A percentile compares a stretch with the other conserved stretches of the same genome.
Conservation (phyloP, 2,329 filamentous ascomycete genomes). For the Blumeriella jaapii region DNA sequence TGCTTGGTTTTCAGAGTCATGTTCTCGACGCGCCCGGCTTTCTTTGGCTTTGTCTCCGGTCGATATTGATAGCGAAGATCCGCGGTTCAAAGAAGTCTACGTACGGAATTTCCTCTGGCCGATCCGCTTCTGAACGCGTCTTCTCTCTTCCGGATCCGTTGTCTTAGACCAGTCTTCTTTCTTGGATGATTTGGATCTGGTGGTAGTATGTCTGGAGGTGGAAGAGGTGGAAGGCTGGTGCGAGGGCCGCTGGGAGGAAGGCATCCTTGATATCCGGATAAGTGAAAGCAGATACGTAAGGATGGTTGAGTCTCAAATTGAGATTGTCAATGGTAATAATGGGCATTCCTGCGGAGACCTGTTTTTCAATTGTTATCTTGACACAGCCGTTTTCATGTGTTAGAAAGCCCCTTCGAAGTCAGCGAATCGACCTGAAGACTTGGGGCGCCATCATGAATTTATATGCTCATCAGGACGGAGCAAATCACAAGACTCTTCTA, state of each 20-base stretch:
- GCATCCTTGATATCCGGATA: slow-evolving; percentile 23
- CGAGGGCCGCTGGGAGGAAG: slow-evolving; percentile 23
- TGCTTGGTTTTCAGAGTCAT: slow-evolving; percentile 51
- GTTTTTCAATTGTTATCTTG: slow-evolving; percentile 9
- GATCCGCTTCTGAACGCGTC: slow-evolving; percentile 65
- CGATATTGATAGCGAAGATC: slow-evolving; percentile 4
- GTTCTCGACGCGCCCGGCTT: slow-evolving; percentile 52
- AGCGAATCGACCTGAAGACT: no score
- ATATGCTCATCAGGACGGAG: no score
- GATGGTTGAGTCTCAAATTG: slow-evolving; percentile 16
- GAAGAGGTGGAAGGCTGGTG: slow-evolving; percentile 18
- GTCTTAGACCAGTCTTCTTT: slow-evolving; percentile 58
- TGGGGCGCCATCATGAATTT: no score
- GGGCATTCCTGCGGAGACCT: slow-evolving; percentile 11
- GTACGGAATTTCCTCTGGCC: slow-evolving; percentile 67
- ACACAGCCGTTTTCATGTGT: slow-evolving; percentile 14
- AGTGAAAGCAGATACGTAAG: not conserved
- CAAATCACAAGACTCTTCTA: no score
- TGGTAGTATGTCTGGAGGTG: slow-evolving; percentile 19
- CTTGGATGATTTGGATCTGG: slow-evolving; percentile 33
- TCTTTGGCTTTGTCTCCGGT: slow-evolving; percentile 60
- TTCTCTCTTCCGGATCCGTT: slow-evolving; percentile 57
- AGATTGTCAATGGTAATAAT: slow-evolving; percentile 21
- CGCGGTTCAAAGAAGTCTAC: slow-evolving; percentile 23
- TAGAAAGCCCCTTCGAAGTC: slow-evolving; percentile 20